Conservation (phyloP, 2,329 filamentous ascomycete genomes). For the Aschersonia sp. region DNA sequence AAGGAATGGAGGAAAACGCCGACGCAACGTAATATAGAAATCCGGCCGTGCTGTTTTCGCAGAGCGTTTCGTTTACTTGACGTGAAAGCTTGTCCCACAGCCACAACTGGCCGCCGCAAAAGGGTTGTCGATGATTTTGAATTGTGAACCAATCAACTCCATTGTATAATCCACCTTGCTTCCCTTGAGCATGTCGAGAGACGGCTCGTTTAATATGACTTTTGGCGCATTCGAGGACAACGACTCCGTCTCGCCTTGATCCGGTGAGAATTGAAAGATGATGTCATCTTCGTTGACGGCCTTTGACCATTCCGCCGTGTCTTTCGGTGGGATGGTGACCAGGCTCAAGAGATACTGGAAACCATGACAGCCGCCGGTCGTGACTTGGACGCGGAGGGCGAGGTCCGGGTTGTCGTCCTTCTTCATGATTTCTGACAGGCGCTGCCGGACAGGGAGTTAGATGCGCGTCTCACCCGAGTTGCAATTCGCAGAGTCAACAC, state of each 20-base stretch:
- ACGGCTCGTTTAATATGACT: conserved; percentile 77
- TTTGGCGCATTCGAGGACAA: conserved; percentile 38
- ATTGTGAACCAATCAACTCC: conserved; percentile 79
- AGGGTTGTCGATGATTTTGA: conserved; percentile 92
- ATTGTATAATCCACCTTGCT: conserved; percentile 95
- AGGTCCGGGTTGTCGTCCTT: conserved; percentile 62
- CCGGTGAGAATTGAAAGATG: conserved; percentile 58
- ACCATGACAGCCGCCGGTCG: conserved; percentile 89
- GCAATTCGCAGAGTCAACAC: conserved; percentile 11
- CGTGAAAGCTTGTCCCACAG: conserved; percentile 95
- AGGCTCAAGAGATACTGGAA: conserved; percentile 96
- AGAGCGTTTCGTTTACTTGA: conserved; percentile 33
- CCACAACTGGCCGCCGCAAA: conserved; percentile 87
- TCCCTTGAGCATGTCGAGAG: conserved; percentile 75
- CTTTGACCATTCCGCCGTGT: conserved; percentile 17
- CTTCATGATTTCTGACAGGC: conserved; percentile 62
- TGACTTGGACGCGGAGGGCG: conserved; percentile 81
- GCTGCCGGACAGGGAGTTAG: conserved; percentile 22
- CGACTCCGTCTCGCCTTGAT: conserved; percentile 20
- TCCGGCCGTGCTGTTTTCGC: too few species aligned
- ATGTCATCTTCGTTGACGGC: conserved; percentile 62
- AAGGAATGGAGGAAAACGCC: too few species aligned
- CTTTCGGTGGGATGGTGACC: conserved; percentile 39
- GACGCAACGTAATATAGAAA: too few species aligned
- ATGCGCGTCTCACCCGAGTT: not conserved